Percentiles rank a stretch among this genome's conserved stretches.
Conservation (phyloP, 2,329 filamentous ascomycete species). For the Diaporthe sp. region DNA sequence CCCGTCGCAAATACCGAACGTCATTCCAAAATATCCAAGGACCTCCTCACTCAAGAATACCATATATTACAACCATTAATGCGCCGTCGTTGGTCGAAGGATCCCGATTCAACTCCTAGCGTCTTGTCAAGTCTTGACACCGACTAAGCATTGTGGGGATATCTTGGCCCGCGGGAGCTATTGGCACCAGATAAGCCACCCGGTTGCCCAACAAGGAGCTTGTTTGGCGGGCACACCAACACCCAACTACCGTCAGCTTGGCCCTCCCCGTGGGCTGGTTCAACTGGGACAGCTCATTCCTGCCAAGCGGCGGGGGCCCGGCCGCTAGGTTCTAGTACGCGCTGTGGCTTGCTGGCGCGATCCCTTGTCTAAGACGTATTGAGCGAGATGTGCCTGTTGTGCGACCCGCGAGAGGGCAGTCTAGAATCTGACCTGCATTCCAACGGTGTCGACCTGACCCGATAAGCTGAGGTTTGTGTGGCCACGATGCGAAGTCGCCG, state of each 20-base stretch:
- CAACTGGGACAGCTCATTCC: constrained; percentile 10
- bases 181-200: constrained; percentile 24
- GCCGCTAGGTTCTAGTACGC: neutral
- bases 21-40: neutral
- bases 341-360: constrained; percentile 14
- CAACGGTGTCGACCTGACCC: neutral
- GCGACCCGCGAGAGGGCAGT: neutral
- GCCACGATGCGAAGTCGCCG: constrained; percentile 10
- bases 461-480: constrained; percentile 6
- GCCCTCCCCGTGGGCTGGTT: neutral
- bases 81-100: neutral
- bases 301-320: constrained; percentile 16
- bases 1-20: neutral
- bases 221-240: neutral
- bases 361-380: constrained; percentile 14
- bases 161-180: constrained; percentile 23
- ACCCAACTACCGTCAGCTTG: constrained; percentile 23
- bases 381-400: neutral
- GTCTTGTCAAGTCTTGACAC: constrained; percentile 7
- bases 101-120: neutral
- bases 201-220: neutral
- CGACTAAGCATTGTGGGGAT: constrained; percentile 25
- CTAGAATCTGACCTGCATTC: constrained; percentile 26
- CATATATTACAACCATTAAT: neutral
- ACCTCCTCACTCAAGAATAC: neutral